Percentiles rank a stretch among this genome's conserved stretches.
phyloP scores from a whole-genome alignment of 2,329 filamentous ascomycete species.

The Trichoderma asperellum region DNA sequence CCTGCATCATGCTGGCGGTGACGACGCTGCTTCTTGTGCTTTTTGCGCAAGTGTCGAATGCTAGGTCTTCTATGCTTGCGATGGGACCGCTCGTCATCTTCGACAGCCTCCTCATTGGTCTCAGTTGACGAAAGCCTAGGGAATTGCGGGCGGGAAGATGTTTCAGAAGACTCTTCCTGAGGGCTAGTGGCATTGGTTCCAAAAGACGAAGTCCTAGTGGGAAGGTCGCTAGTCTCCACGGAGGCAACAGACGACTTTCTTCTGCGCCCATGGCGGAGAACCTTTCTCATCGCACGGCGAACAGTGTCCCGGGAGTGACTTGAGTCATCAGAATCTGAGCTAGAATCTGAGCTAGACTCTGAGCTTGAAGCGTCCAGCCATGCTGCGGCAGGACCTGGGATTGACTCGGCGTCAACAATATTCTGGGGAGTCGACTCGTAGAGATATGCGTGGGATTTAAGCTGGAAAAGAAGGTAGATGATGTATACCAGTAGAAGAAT shows the following conservation, averaged over 20 bases:
- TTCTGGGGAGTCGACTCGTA: constrained; percentile 92
- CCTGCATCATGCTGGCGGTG: constrained; percentile 37
- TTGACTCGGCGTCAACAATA: constrained; percentile 88
- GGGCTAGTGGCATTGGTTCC: constrained; percentile 42
- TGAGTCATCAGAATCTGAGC: constrained; percentile 69
- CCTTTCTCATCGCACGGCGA: constrained; percentile 74
- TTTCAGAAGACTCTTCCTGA: constrained; percentile 47
- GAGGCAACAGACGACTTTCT: constrained; percentile 79
- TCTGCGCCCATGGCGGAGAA: constrained; percentile 69
- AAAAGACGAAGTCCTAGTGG: constrained; percentile 49
- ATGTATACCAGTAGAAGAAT: constrained; percentile 80
- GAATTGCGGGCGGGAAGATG: constrained; percentile 43
- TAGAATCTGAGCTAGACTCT: constrained; percentile 60
- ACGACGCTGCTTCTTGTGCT: constrained; percentile 51
- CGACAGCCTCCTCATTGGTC: constrained; percentile 50
- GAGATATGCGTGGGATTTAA: constrained; percentile 90
- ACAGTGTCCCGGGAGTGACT: constrained; percentile 65
- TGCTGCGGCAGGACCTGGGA: constrained; percentile 80
- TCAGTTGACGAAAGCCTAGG: constrained; percentile 45
- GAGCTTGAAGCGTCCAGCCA: constrained; percentile 75
- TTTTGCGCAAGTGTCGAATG: constrained; percentile 46
- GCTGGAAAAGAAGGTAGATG: constrained; percentile 84
- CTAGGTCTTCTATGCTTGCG: constrained; percentile 43
- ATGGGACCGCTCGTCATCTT: constrained; percentile 47
- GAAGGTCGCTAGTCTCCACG: constrained; percentile 56